Percentiles rank a stretch among this genome's conserved stretches.
phyloP scores from a whole-genome alignment of 306 rosid genomes.

The Trifolium dubium region DNA sequence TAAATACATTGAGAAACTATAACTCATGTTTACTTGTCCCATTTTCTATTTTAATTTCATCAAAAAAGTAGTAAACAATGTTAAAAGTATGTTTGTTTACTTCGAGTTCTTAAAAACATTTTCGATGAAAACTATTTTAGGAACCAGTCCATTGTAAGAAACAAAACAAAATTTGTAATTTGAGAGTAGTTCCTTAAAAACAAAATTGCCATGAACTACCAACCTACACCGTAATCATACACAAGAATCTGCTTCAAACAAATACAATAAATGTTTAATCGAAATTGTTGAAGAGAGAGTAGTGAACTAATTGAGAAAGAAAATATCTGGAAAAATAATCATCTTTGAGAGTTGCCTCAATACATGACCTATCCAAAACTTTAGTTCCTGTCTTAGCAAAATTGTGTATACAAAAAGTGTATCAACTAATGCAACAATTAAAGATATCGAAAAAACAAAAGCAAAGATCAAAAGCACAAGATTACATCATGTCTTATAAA shows the following conservation, averaged over 20 bases:
- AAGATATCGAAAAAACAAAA: conserved; percentile 4
- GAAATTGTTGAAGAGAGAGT: not conserved
- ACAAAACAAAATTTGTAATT: too few species aligned
- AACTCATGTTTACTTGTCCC: too few species aligned
- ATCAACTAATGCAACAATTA: conserved; percentile 4
- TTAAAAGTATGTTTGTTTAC: too few species aligned
- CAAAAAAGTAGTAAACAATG: too few species aligned
- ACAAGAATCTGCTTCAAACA: not conserved
- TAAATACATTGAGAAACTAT: too few species aligned
- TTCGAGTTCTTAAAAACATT: too few species aligned
- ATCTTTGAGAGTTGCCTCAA: not conserved
- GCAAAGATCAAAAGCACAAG: not conserved
- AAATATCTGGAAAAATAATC: not conserved
- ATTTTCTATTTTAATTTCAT: too few species aligned
- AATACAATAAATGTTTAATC: not conserved
- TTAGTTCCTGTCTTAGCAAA: conserved; percentile 11
- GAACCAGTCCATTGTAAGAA: too few species aligned
- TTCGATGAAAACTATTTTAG: too few species aligned
- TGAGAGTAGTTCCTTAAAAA: not conserved
- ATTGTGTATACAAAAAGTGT: not conserved
- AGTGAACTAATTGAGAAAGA: not conserved
- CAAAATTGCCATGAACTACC: not conserved
- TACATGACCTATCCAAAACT: conserved; percentile 18
- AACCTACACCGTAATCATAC: not conserved
- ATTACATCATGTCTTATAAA: not conserved